phyloP scores from a whole-genome alignment of 202 grass and related monocot genomes.

The Eragrostis tef region DNA sequence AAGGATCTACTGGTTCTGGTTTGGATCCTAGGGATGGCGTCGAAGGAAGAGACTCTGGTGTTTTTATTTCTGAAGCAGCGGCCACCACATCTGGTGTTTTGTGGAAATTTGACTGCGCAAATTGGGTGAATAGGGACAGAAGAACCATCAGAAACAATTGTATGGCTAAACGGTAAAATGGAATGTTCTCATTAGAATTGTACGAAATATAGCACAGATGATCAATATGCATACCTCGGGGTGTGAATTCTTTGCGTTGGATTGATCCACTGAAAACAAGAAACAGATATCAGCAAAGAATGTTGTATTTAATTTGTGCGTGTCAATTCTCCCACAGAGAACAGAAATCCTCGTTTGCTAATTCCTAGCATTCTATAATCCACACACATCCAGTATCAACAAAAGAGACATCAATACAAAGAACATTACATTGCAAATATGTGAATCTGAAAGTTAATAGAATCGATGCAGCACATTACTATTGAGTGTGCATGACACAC shows the following conservation, averaged over 20 bases:
- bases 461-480: background rate
- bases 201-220: constrained; percentile 13
- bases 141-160: constrained; percentile 19
- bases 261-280: constrained; percentile 64
- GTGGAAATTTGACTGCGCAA: constrained; percentile 42
- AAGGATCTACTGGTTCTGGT: constrained; percentile 47
- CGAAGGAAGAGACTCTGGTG: constrained; percentile 46
- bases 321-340: constrained; percentile 21
- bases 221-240: constrained; percentile 52
- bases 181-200: background rate
- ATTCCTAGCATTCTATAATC: background rate
- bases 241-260: constrained; percentile 44
- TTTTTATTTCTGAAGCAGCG: constrained; percentile 47
- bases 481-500: background rate
- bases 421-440: background rate
- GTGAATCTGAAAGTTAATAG: background rate
- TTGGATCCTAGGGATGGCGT: constrained; percentile 37
- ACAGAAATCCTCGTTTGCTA: constrained; percentile 19
- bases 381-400: background rate
- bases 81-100: constrained; percentile 37
- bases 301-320: background rate
- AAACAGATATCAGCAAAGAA: constrained; percentile 34
- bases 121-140: background rate
- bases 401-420: background rate
- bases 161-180: constrained; percentile 1